Base-by-base conservation (phyloP, 169 alveolate genomes). In the Babesia sp. region DNA sequence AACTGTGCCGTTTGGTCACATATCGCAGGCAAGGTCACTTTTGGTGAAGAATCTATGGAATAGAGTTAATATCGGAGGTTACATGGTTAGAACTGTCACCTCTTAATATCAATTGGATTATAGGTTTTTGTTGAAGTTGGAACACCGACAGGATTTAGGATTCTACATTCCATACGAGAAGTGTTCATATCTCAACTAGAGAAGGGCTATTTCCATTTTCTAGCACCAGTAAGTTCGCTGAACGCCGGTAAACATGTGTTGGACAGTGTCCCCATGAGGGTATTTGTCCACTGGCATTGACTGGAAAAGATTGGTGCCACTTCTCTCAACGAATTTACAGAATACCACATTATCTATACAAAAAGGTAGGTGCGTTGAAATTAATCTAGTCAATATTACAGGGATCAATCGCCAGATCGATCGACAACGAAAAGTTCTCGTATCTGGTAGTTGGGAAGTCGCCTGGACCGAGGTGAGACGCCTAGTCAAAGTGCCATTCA, bases 251-350 rank as follows among this genome's bases (percentile, higher is more conserved):
- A 12, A 34, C 39, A 22, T 51, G 18, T 18, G 28, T 26, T 6
- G n/a, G 33, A 0, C 61, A 84, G 88, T 94, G 97, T 39, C 94
- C 96, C 0, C 97, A 94, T 56, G 97, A 94, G 60, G 89, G 93
- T 46, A 76, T 92, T 44, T 94, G 97, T 57, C 97, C 97, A 0
- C 54, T 94, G 45, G 91, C 96, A 0, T 54, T 90, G 60, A 92
- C 96, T 2, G 96, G 96, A 12, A 68, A 91, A 50, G 97, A 94
- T 63, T 94, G 97, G 94, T 93, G 95, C 42, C 96, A 93, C 83
- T 93, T 93, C 64, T 77, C 93, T 16, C 97, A 93, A 59, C 68
- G 93, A 18, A 90, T 85, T 26, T 91, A 77, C 69, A 86, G 95
- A 18, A 80, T 91, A 24, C 94, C 97, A 4, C 95, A 90, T 70